phyloP scores from a whole-genome alignment of 1,139 yeast genomes.

The Hyphopichia khmerensis region DNA sequence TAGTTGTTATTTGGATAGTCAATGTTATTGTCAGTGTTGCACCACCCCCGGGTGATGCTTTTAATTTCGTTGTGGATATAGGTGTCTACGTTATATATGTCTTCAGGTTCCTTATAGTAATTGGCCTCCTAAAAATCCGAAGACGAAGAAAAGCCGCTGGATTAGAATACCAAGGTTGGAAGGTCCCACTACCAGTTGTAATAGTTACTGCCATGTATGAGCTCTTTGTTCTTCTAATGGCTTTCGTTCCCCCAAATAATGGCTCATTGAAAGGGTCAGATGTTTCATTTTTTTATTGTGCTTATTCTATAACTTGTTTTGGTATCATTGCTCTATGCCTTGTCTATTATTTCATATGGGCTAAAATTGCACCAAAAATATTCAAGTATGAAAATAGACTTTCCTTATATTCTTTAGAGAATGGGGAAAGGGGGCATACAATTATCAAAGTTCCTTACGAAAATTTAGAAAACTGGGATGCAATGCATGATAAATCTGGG shows the following conservation, averaged over 20 bases:
- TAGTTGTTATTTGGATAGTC: constrained; percentile 34
- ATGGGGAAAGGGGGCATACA: constrained; percentile 41
- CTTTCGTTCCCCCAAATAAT: constrained; percentile 37
- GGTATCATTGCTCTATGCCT: constrained; percentile 31
- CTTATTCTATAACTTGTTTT: constrained; percentile 25
- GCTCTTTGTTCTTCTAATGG: constrained; percentile 35
- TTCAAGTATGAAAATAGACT: constrained; percentile 32
- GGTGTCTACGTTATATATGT: constrained; percentile 34
- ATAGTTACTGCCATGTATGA: constrained; percentile 28
- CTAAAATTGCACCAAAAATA: constrained; percentile 30
- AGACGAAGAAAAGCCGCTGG: constrained; percentile 33
- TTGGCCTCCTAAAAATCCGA: constrained; percentile 37
- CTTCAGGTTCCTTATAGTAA: constrained; percentile 31
- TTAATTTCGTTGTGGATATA: constrained; percentile 37
- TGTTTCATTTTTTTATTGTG: constrained; percentile 31
- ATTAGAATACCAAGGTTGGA: constrained; percentile 29
- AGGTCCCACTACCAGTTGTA: constrained; percentile 29
- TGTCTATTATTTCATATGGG: constrained; percentile 35
- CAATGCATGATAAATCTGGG: constrained; percentile 18
- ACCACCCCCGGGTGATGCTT: constrained; percentile 48
- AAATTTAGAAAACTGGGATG: constrained; percentile 34
- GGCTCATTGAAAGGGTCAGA: constrained; percentile 35
- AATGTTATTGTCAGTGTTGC: constrained; percentile 40
- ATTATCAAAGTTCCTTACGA: constrained; percentile 31
- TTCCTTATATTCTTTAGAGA: constrained; percentile 25